Conservation (phyloP, 73 alveolate genomes). For the Halteria grandinella region DNA sequence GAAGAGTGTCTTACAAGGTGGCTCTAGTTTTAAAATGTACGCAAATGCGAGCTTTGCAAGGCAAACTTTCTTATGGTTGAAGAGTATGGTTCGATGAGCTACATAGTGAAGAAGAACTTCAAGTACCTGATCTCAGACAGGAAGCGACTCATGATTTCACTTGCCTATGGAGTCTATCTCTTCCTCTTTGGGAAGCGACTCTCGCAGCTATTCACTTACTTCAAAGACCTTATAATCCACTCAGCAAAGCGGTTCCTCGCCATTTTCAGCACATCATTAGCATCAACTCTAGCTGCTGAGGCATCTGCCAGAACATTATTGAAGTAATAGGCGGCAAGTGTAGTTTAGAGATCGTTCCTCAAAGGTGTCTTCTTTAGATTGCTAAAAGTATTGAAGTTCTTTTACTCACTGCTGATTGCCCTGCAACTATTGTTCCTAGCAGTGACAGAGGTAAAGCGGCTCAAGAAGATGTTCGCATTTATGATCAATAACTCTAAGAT, state of each 20-base stretch:
- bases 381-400: neutral
- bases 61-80: neutral
- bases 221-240: neutral
- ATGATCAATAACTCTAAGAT: conserved; percentile 9
- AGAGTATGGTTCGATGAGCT: neutral
- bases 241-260: neutral
- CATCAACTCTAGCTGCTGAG: neutral
- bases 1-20: conserved; percentile 10
- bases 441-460: neutral
- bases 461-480: neutral
- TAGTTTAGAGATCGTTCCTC: too few relatives aligned
- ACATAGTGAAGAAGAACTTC: neutral
- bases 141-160: neutral
- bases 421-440: conserved; percentile 1
- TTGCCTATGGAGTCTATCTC: neutral
- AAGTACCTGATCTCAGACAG: conserved; percentile 16
- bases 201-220: neutral
- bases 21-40: conserved; percentile 1
- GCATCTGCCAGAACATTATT: neutral
- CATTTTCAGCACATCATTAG: neutral
- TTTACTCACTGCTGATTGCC: neutral
- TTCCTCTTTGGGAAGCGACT: neutral
- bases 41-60: conserved; percentile 38
- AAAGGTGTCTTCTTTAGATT: neutral
- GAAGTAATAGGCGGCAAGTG: too few relatives aligned